Percentiles rank a stretch among this genome's conserved stretches.
Conservation (phyloP, 805 yeast genomes). For the Wickerhamiella musiphila region DNA sequence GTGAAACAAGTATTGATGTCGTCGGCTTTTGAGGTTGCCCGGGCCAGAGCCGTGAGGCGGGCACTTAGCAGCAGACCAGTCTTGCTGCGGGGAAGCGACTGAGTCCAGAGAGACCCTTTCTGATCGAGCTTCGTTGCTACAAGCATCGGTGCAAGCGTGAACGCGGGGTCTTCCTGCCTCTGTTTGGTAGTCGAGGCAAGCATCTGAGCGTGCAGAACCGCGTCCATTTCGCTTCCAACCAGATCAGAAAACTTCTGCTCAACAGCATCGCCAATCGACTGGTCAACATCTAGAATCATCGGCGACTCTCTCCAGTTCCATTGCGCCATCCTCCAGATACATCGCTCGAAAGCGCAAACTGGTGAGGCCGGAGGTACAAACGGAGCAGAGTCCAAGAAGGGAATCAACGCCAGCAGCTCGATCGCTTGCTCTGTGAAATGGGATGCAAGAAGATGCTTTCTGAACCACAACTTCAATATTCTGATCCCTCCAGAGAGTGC, state of each 20-base stretch:
- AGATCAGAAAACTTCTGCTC: constrained; percentile 10
- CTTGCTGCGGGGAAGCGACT: constrained; percentile 28
- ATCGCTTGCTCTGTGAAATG: constrained; percentile 65
- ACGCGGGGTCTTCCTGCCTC: constrained; percentile 66
- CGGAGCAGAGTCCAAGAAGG: constrained; percentile 81
- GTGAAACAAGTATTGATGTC: constrained; percentile 43
- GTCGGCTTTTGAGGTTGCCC: constrained; percentile 40
- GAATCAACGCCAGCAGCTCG: constrained; percentile 67
- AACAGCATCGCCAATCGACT: constrained; percentile 3
- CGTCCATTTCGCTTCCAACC: constrained; percentile 28
- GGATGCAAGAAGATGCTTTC: constrained; percentile 53
- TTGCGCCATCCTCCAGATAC: constrained; percentile 45
- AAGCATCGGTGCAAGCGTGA: constrained; percentile 61
- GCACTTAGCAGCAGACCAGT: constrained; percentile 57
- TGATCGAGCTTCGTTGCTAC: constrained; percentile 71
- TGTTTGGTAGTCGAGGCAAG: constrained; percentile 47
- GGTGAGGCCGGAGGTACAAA: constrained; percentile 63
- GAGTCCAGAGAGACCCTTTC: constrained; percentile 76
- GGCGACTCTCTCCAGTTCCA: constrained; percentile 97
- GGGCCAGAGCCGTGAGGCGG: constrained; percentile 72
- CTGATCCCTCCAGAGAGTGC: constrained; percentile 67
- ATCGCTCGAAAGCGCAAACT: constrained; percentile 64
- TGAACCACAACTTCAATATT: constrained; percentile 77
- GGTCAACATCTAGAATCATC: constrained; percentile 55
- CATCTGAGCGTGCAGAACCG: constrained; percentile 43